Evolutionary conservation across 768 basidiomycete genomes (phyloP).

Genomic region (Suillus alpinus): DNA sequence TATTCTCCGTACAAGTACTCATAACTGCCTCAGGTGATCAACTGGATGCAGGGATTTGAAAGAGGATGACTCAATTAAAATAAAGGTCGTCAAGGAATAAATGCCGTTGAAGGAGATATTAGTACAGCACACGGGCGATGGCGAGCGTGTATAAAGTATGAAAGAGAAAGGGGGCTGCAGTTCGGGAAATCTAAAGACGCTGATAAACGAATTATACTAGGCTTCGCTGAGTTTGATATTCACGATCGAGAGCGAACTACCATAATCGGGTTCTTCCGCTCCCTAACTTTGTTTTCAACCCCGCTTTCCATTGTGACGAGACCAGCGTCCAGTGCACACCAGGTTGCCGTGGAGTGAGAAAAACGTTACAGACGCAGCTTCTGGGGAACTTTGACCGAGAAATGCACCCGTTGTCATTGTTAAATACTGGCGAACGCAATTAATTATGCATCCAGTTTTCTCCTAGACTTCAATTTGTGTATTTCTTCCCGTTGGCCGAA

Average conservation of each 20-base stretch:
- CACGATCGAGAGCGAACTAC: background rate
- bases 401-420: background rate
- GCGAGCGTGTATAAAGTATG: background rate
- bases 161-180: background rate
- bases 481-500: conserved; percentile 90
- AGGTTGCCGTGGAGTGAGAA: background rate
- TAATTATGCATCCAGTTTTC: conserved; percentile 10
- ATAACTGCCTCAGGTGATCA: background rate
- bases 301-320: background rate
- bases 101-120: background rate
- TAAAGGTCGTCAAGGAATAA: background rate
- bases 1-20: conserved; percentile 35
- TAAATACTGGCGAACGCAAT: background rate
- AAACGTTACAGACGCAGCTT: background rate
- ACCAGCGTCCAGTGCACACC: too few species aligned
- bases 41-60: background rate
- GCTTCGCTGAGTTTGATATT: conserved; percentile 1
- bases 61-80: background rate
- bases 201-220: background rate
- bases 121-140: background rate
- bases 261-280: background rate
- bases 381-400: too few species aligned
- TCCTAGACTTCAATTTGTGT: conserved; percentile 57
- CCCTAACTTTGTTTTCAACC: background rate
- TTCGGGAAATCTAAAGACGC: background rate